A percentile compares a stretch with the other conserved stretches of the same genome.
Conservation (phyloP, 2,329 filamentous ascomycete genomes). For the Arthrobotrys entomopaga region DNA sequence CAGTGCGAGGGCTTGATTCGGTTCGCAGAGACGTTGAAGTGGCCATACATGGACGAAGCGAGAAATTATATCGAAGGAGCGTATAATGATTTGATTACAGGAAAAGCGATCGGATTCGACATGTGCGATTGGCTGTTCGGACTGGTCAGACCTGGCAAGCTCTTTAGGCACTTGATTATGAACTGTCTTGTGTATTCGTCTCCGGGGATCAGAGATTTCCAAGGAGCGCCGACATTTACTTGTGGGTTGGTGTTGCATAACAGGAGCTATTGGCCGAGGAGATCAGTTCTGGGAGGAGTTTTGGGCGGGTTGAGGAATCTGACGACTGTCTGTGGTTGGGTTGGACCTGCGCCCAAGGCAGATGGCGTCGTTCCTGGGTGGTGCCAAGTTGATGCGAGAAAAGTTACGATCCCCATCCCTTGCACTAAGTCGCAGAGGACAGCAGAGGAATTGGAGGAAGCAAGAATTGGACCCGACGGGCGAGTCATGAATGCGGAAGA, state of each 20-base stretch:
- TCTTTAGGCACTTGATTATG: conserved; percentile 52
- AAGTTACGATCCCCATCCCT: conserved; percentile 47
- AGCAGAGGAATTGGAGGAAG: conserved; percentile 49
- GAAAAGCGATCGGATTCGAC: conserved; percentile 45
- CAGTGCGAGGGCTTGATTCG: conserved; percentile 52
- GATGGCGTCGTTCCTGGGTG: conserved; percentile 40
- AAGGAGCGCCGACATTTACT: conserved; percentile 45
- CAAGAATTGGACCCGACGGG: conserved; percentile 40
- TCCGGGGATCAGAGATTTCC: conserved; percentile 43
- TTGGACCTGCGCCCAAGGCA: conserved; percentile 46
- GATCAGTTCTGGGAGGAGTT: conserved; percentile 44
- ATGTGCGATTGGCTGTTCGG: conserved; percentile 55
- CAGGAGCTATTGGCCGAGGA: conserved; percentile 49
- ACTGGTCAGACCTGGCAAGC: conserved; percentile 48
- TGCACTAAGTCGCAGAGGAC: conserved; percentile 52
- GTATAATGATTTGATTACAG: conserved; percentile 48
- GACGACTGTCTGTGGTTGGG: conserved; percentile 45
- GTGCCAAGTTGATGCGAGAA: conserved; percentile 49
- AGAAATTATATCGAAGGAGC: conserved; percentile 53
- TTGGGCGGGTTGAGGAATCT: conserved; percentile 50
- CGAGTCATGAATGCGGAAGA: conserved; percentile 51
- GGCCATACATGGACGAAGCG: conserved; percentile 50
- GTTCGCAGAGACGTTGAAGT: conserved; percentile 53
- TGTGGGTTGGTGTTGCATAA: conserved; percentile 42
- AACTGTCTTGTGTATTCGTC: conserved; percentile 48